Evolutionary conservation across 257 asterid species (phyloP), one percentile per base, ranked within the genome.

Genomic region (Osmanthus fragrans): DNA sequence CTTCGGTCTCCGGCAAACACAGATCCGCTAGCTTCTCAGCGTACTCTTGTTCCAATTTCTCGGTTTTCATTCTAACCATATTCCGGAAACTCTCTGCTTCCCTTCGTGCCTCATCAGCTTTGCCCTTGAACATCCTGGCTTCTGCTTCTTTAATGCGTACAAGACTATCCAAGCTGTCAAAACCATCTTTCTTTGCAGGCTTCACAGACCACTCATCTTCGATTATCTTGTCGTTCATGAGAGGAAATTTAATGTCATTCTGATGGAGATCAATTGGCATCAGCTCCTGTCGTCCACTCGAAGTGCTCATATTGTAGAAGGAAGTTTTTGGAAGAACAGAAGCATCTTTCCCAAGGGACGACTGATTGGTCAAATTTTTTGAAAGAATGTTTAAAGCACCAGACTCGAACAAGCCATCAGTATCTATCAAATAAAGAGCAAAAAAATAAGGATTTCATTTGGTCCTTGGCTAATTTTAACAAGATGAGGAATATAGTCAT

Each of bases 141-240:
- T 95, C 99, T 3, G 97, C 98, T 80, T 91, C 94, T 83, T 95
- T 95, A 47, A 95, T 84, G 23, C 92, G 80, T 13, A 91, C 90
- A 1, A 93, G 86, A 73, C 93, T 89, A 75, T 87, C 94, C 88
- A 95, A 83, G 89, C 93, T 89, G 83, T 89, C 88, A 27, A 91
- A 82, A 7, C 90, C 89, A 18, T 82, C 93, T 73, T 86, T 95
- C 78, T 89, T 95, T 5, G 75, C 16, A 6, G 86, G 89, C 83
- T 95, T 95, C 69, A 93, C 94, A 0, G 99, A 93, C 96, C 96
- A 93, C 80, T 93, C 99, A 30, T 90, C 99, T 86, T 87, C 91
- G 45, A 94, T 79, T 60, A 84, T 77, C 82, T 89, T 85, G 37
- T 86, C 78, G 39, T 73, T 75, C 84, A 74, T 79, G 68, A 71